These are phyloP conservation scores for Helotiales sp. DNA, from an alignment of 2,329 filamentous ascomycete species.

Conservation along the genomic window DNA sequence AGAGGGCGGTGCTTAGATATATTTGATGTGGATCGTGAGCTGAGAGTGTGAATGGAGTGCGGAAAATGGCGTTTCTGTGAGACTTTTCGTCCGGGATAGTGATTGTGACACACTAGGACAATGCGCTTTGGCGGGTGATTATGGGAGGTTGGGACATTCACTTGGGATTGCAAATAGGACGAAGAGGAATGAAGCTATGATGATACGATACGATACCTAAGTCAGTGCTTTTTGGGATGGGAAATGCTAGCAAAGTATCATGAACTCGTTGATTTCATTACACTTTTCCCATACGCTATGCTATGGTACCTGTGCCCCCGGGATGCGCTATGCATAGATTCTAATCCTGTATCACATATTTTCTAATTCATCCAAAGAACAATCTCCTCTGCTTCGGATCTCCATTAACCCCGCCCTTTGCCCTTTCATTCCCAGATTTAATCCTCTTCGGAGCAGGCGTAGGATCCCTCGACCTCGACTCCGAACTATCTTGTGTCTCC, in stretches of 20 bases:
- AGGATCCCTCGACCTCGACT: constrained; percentile 11
- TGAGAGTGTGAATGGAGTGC: background rate
- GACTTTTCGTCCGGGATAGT: too few species aligned
- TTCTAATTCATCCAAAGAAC: constrained; percentile 21
- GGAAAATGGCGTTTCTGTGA: too few species aligned
- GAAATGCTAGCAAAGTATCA: constrained; percentile 7
- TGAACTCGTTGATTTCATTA: constrained; percentile 5
- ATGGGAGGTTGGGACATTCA: background rate
- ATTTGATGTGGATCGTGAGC: background rate
- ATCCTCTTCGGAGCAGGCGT: constrained; percentile 21
- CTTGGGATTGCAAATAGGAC: background rate
- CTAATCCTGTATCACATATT: background rate
- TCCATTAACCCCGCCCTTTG: constrained; percentile 4
- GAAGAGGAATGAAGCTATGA: background rate
- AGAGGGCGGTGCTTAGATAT: constrained; percentile 56
- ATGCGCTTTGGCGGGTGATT: background rate
- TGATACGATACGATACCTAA: constrained; percentile 15
- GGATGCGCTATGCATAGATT: background rate
- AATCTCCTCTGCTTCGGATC: constrained; percentile 23
- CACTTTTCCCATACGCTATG: background rate
- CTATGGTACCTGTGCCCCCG: background rate
- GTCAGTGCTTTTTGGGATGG: constrained; percentile 5
- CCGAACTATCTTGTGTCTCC: constrained; percentile 34
- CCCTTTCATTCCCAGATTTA: constrained; percentile 12
- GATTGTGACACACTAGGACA: too few species aligned